A percentile compares a stretch with the other conserved stretches of the same genome.
Conservation (phyloP, 306 rosid species). For the Bauhinia variegata region DNA sequence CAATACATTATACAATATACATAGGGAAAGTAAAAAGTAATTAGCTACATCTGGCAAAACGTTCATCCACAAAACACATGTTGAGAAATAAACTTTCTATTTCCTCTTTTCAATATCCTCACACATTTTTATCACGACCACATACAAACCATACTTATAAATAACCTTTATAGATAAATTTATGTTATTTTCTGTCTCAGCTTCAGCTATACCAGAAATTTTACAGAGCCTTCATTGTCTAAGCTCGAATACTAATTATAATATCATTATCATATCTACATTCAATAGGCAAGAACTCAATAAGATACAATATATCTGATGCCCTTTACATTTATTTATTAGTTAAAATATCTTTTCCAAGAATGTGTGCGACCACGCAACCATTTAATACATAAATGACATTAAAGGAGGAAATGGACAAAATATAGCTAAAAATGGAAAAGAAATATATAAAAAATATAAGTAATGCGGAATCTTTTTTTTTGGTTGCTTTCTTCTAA, state of each 20-base stretch:
- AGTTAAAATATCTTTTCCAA: too few species aligned
- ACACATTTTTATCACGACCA: slow-evolving; percentile 5
- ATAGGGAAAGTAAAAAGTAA: neutral
- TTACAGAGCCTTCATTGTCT: slow-evolving; percentile 1
- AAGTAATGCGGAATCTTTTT: too few species aligned
- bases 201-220: neutral
- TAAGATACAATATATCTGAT: neutral
- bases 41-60: neutral
- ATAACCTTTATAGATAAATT: neutral
- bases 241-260: neutral
- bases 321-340: slow-evolving; percentile 7
- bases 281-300: neutral
- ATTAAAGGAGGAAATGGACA: neutral
- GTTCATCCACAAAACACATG: neutral
- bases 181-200: neutral
- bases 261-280: neutral
- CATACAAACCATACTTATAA: neutral
- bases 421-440: too few species aligned
- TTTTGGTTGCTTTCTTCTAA: neutral
- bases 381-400: neutral
- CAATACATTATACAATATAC: neutral
- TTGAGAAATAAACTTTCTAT: neutral
- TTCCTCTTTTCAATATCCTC: neutral
- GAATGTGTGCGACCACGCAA: too few species aligned
- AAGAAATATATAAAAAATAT: too few species aligned